A percentile compares a stretch with the other conserved stretches of the same genome.
Evolutionary conservation across 1,284 basidiomycete genomes (phyloP).

Genomic region (Ganoderma lucidum): DNA sequence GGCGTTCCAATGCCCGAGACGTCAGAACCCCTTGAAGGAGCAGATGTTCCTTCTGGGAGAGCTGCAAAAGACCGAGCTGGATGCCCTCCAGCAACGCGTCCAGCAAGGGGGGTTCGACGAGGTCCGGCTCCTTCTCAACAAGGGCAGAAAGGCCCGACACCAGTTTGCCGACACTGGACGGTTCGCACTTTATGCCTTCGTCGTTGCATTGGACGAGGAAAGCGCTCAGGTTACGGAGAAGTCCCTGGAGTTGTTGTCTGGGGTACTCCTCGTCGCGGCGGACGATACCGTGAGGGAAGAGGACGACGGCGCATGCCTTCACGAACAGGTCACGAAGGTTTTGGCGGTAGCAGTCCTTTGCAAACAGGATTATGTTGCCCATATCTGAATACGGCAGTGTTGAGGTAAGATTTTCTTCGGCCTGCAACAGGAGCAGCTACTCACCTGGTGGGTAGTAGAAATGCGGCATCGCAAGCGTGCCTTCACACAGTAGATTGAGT

Average conservation of each 20-base stretch:
- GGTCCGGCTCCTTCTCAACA: constrained; percentile 13
- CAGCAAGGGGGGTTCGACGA: constrained; percentile 16
- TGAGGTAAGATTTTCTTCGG: not conserved
- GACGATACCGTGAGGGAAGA: constrained; percentile 13
- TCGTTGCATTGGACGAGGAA: constrained; percentile 21
- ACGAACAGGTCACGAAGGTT: constrained; percentile 21
- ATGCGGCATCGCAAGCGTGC: constrained; percentile 17
- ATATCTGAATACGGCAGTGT: constrained; percentile 3
- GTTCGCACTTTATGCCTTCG: constrained; percentile 7
- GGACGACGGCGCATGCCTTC: constrained; percentile 21
- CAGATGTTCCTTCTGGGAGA: constrained; percentile 17
- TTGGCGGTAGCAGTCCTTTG: constrained; percentile 16
- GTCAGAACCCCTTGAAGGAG: constrained; percentile 7
- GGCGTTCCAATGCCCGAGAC: not conserved
- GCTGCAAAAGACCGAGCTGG: constrained; percentile 19
- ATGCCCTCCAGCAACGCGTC: constrained; percentile 20
- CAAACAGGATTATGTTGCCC: constrained; percentile 18
- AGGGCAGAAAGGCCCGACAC: constrained; percentile 18
- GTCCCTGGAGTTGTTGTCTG: constrained; percentile 12
- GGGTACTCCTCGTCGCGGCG: constrained; percentile 10
- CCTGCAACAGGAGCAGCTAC: not conserved
- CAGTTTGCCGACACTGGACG: constrained; percentile 14
- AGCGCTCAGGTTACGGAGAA: constrained; percentile 22
- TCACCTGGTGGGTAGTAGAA: constrained; percentile 19
- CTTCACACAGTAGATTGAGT: constrained; percentile 24